A percentile compares a stretch with the other conserved stretches of the same genome.
Evolutionary conservation across 2,329 filamentous ascomycete genomes (phyloP).

Genomic region (Mycocentrospora acerina): DNA sequence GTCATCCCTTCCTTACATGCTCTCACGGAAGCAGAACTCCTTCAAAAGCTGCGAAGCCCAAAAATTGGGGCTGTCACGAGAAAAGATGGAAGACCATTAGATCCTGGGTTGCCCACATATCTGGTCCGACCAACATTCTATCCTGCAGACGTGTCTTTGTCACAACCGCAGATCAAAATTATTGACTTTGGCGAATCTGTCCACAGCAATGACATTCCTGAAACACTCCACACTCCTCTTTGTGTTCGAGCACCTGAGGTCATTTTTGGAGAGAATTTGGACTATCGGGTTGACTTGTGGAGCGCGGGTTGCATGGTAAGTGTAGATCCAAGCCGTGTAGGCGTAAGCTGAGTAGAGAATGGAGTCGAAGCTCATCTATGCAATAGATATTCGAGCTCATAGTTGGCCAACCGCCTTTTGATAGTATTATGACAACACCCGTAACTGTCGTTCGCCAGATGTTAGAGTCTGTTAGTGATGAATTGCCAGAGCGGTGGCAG

Average conservation of each 20-base stretch:
- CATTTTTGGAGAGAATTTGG: slow-evolving; percentile 39
- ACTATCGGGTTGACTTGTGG: slow-evolving; percentile 44
- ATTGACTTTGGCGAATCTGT: slow-evolving; percentile 46
- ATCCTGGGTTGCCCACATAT: slow-evolving; percentile 18
- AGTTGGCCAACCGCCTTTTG: slow-evolving; percentile 42
- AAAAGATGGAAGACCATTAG: slow-evolving; percentile 19
- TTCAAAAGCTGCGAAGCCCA: slow-evolving; percentile 17
- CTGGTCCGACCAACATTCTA: slow-evolving; percentile 16
- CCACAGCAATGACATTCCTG: slow-evolving; percentile 15
- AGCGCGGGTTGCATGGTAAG: slow-evolving; percentile 42
- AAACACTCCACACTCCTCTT: slow-evolving; percentile 39
- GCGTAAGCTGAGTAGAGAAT: slow-evolving; percentile 30
- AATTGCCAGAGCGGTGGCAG: slow-evolving; percentile 40
- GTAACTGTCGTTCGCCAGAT: slow-evolving; percentile 39
- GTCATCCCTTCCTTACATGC: slow-evolving; percentile 16
- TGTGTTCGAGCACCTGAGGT: slow-evolving; percentile 41
- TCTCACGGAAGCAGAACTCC: slow-evolving; percentile 18
- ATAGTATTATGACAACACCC: slow-evolving; percentile 39
- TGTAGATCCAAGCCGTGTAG: slow-evolving; percentile 6
- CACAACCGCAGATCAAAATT: slow-evolving; percentile 12
- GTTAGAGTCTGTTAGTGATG: slow-evolving; percentile 37
- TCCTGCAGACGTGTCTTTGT: background rate
- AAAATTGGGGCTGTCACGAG: slow-evolving; percentile 16
- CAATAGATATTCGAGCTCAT: slow-evolving; percentile 44
- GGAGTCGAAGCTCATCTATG: slow-evolving; percentile 9